These are phyloP conservation scores for Penicillium decumbens DNA, from an alignment of 2,329 filamentous ascomycete genomes.

Conservation along the genomic window DNA sequence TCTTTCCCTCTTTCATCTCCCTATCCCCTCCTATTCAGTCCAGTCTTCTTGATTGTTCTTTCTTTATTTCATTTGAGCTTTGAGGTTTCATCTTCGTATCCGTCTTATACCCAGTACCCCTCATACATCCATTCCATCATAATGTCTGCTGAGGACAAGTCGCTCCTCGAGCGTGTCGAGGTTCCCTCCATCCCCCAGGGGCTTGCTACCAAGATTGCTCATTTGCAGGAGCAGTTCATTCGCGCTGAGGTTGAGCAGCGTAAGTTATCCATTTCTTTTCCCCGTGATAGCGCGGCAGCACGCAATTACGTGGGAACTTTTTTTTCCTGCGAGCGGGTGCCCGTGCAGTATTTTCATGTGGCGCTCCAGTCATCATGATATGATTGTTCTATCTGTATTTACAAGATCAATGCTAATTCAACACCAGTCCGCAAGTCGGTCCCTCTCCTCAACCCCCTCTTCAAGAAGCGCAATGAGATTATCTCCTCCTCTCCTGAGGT, in stretches of 20 bases:
- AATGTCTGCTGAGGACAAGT: constrained; percentile 28
- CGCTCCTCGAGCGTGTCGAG: constrained; percentile 35
- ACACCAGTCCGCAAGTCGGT: constrained; percentile 66
- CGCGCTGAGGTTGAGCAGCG: constrained; percentile 76
- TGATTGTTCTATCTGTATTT: neutral
- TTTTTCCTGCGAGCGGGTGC: neutral
- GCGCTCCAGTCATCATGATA: neutral
- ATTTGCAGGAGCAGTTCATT: constrained; percentile 78
- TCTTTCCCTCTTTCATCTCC: constrained; percentile 5
- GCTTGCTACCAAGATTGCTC: constrained; percentile 57
- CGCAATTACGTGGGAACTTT: neutral
- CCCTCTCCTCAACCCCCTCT: constrained; percentile 64
- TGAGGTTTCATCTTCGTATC: neutral
- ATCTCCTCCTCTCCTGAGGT: constrained; percentile 60
- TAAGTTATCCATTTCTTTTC: constrained; percentile 46
- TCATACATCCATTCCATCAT: constrained; percentile 3
- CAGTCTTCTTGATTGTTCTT: neutral
- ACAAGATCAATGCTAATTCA: neutral
- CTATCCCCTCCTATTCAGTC: neutral
- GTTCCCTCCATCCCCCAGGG: constrained; percentile 45
- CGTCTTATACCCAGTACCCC: neutral
- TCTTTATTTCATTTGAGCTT: constrained; percentile 3
- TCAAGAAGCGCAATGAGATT: constrained; percentile 67
- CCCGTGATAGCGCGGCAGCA: neutral
- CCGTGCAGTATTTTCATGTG: neutral